Percentiles rank a stretch among this genome's conserved stretches.
Evolutionary conservation across 1,284 basidiomycete genomes (phyloP).

Genomic region (Afroboletus lepidellus): DNA sequence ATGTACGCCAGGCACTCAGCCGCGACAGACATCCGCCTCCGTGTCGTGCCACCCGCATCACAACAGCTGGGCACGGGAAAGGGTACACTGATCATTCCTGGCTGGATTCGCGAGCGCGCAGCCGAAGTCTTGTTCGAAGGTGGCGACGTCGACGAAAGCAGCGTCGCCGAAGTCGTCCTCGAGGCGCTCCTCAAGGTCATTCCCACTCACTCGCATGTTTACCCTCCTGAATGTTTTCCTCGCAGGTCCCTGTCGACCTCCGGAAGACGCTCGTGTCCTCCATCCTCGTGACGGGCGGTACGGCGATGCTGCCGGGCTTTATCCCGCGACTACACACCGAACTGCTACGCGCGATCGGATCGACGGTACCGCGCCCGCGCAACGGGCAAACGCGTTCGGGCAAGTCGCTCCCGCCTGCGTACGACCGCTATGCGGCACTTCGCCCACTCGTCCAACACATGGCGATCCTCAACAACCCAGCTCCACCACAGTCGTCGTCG

Average conservation of each 20-base stretch:
- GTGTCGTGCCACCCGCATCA: constrained; percentile 59
- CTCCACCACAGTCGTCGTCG: constrained; percentile 33
- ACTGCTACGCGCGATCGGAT: constrained; percentile 60
- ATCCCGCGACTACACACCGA: constrained; percentile 82
- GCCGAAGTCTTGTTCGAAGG: constrained; percentile 90
- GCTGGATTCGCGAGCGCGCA: constrained; percentile 91
- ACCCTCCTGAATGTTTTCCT: not conserved
- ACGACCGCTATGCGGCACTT: constrained; percentile 72
- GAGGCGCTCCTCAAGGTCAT: constrained; percentile 74
- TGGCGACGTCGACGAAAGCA: constrained; percentile 83
- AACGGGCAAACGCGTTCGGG: constrained; percentile 38
- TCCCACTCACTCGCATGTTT: not conserved
- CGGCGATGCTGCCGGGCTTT: constrained; percentile 89
- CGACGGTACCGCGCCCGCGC: constrained; percentile 32
- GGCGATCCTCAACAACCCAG: constrained; percentile 82
- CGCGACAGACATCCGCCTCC: constrained; percentile 67
- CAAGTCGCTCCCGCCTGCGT: constrained; percentile 45
- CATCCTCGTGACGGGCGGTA: constrained; percentile 86
- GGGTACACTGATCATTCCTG: constrained; percentile 85
- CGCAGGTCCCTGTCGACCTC: constrained; percentile 84
- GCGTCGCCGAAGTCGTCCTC: constrained; percentile 78
- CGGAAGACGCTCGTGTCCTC: constrained; percentile 77
- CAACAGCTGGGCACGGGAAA: constrained; percentile 67
- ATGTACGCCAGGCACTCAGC: constrained; percentile 73
- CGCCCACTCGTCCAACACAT: constrained; percentile 69